Base-by-base conservation (phyloP, 495 filamentous ascomycete genomes). In the Viridothelium virens region DNA sequence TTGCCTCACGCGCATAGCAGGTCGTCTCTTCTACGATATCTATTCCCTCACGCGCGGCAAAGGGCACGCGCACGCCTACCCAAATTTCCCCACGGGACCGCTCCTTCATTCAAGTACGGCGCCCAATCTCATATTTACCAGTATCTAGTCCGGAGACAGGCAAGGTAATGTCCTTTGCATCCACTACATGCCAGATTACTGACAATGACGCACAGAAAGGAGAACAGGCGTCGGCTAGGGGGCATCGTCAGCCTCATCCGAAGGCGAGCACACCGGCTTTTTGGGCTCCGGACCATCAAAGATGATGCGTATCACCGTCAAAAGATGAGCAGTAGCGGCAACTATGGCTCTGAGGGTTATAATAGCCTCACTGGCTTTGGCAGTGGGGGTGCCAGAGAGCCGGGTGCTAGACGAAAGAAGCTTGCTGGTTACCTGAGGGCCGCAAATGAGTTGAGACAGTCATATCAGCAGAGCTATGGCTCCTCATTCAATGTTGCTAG, bases 381-480 rank as follows among this genome's bases (percentile, higher is more conserved):
- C 53, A 31, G 31, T 16, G 18, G 50, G 33, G 71, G 67, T 25
- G 62, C 47, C 9, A 67, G 83, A 37, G 89, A 90, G 71, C 78
- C 81, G 31, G 91, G 92, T 2, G 77, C 85, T 12, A 78, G 91
- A 56, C 83, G 94, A 66, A 88, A 84, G 75, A 96, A 89, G 81
- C 75, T 97, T 16, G 91, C 89, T 36, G 91, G 89, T 14, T 95
- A 92, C 72, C 76, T 94, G 36, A 91, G 90, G 46, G 91, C 92
- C 38, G 95, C 93, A 25, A 95, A 91, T 69, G 92, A 97, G 77
- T 76, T 97, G 67, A 85, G 91, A 65, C 92, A 97, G 77, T 85
- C 87, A 38, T 98, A 98, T 75, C 70, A 72, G 63, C 68, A 74
- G 64, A 70, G 69, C 48, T 76, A 75, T 66, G 75, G 80, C 9